Base-by-base conservation (phyloP, 352 stramenopile genomes). In the Phytophthora boehmeriae region DNA sequence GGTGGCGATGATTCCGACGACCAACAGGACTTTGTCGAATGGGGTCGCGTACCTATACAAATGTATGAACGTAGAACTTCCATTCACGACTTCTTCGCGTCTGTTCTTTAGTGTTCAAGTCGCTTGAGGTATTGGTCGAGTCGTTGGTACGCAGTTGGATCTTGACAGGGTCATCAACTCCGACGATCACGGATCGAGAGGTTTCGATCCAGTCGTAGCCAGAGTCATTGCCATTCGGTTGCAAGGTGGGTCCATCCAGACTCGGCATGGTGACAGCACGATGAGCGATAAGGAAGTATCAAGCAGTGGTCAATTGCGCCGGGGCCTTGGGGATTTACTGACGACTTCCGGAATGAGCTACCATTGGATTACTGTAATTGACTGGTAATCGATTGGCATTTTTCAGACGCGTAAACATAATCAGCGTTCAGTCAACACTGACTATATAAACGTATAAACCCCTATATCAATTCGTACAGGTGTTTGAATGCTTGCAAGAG, bases 31-130 rank as follows among this genome's bases (percentile, higher is more conserved):
- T n/a, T 75, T 71, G 61, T 85, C 73, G 8, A 59, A 48, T 1
- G 59, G 20, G 23, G 68, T 81, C 8, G 73, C 73, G 52, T 59
- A 81, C 11, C 73, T 64, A 25, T 81, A 81, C 38, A 81, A 46
- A 10, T 74, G 17, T 2, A 25, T 19, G 34, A 80, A 74, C 8
- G 32, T 57, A 13, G 69, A 59, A 1, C 48, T 59, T n/a, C 42
- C 54, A 41, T 75, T 52, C 23, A 55, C 45, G n/a, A 64, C 63
- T 35, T 71, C 44, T n/a, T 59, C 47, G 23, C 41, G 59, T 2
- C 60, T 56, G n/a, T 39, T 66, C 65, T 30, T 68, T 66, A n/a
- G 39, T 28, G 14, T 58, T 45, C 14, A 51, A 54, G 43, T 44
- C 57, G 14, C 46, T 39, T 0, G 54, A 68, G 25, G 68, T 56